Evolutionary conservation across 192 early-diverging fungal species (phyloP), one percentile per base, ranked within the genome.

Genomic region (Coemansia sp.): DNA sequence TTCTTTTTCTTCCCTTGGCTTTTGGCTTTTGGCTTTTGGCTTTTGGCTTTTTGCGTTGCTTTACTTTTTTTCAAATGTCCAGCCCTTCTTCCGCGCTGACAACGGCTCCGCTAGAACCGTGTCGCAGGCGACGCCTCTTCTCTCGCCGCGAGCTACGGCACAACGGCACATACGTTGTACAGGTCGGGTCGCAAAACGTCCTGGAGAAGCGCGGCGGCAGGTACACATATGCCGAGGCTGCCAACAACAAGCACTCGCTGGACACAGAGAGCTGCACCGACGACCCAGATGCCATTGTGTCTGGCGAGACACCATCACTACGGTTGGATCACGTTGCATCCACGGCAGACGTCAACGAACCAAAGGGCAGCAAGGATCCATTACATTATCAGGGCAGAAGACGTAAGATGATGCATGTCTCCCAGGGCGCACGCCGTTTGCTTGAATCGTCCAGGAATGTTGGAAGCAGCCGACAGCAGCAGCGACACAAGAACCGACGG

Each of bases 101-200:
- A 43, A 43, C n/a, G n/a, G n/a, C n/a, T n/a, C n/a, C n/a, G n/a
- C n/a, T n/a, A n/a, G n/a, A n/a, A n/a, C n/a, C n/a, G n/a, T n/a
- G 13, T 18, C 15, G 40, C 18, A 10, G 40, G 15, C 76, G 76
- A 2, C 70, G 71, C 16, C 61, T 79, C 26, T 64, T 72, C 20
- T 56, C 68, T 12, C 67, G 77, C 25, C 71, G 77, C 34, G 71
- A 74, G 58, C 60, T 79, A 34, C 71, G 71, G 0, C 71, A 67
- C 56, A 58, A 21, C 12, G 71, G 71, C 9, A 71, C 71, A 0
- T 64, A 55, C 15, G 64, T 79, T 29, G 71, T 79, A n/a, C 71
- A 72, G 4, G 68, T 74, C 18, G 77, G 77, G 5, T 71, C 71
- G 0, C 49, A 31, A 5, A 79, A 74, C 65, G 45, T 70, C 9